phyloP scores from a whole-genome alignment of 345 rosid genomes.

The Hibiscus trionum region DNA sequence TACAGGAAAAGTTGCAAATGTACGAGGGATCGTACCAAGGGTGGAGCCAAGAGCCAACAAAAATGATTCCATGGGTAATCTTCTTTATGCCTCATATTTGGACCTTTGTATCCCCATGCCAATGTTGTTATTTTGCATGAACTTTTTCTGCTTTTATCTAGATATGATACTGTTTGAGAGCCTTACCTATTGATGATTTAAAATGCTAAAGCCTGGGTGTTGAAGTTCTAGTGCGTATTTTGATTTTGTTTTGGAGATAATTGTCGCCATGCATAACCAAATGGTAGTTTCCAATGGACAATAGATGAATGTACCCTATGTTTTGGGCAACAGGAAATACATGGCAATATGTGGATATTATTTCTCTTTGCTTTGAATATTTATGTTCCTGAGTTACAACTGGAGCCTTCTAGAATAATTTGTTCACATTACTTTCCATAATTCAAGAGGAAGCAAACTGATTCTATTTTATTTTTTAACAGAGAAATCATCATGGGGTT shows the following conservation, averaged over 20 bases:
- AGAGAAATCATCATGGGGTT: slow-evolving; percentile 44
- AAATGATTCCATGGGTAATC: slow-evolving; percentile 65
- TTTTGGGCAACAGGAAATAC: background rate
- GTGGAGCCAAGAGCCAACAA: slow-evolving; percentile 52
- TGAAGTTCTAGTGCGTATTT: background rate
- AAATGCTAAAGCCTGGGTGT: background rate
- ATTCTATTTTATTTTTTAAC: slow-evolving; percentile 7
- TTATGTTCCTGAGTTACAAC: background rate
- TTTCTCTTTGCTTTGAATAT: background rate
- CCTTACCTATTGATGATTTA: background rate
- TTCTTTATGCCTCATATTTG: background rate
- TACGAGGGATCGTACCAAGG: slow-evolving; percentile 61
- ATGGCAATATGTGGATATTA: background rate
- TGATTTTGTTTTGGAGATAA: background rate
- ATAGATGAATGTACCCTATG: background rate
- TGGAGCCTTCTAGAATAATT: background rate
- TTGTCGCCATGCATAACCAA: background rate
- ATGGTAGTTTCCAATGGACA: background rate
- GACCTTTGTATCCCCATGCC: background rate
- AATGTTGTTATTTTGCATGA: background rate
- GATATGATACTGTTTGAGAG: background rate
- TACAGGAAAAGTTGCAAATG: slow-evolving; percentile 62
- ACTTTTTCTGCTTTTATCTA: background rate
- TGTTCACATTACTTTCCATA: background rate
- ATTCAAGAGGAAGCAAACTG: background rate